Conservation (phyloP, 1,284 basidiomycete species). For the Gymnopus androsaceus region DNA sequence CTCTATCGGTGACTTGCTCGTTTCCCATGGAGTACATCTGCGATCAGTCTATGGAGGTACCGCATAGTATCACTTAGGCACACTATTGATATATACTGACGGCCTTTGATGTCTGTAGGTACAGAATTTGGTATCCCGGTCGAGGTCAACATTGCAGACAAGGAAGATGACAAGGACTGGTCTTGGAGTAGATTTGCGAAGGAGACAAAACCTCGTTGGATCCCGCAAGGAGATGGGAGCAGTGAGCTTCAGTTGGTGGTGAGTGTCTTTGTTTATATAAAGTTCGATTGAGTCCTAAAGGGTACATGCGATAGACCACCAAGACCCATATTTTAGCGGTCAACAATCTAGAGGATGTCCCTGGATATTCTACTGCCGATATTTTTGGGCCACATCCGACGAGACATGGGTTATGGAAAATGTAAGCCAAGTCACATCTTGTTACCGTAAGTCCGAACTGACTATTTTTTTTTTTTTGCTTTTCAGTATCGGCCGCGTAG, state of each 20-base stretch:
- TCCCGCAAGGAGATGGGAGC: slow-evolving; percentile 32
- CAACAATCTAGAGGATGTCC: slow-evolving; percentile 31
- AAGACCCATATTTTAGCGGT: slow-evolving; percentile 29
- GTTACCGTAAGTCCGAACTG: not conserved
- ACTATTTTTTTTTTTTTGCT: not conserved
- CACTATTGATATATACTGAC: slow-evolving; percentile 21
- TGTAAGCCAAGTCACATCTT: slow-evolving; percentile 29
- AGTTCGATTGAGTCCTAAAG: not conserved
- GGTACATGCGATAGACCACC: slow-evolving; percentile 21
- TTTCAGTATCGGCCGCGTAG: slow-evolving; percentile 35
- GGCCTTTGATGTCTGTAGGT: slow-evolving; percentile 20
- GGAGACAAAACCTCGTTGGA: slow-evolving; percentile 26
- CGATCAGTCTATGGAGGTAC: slow-evolving; percentile 34
- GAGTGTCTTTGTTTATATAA: slow-evolving; percentile 6
- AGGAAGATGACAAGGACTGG: slow-evolving; percentile 29
- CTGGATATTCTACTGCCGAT: slow-evolving; percentile 37
- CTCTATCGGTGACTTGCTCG: slow-evolving; percentile 28
- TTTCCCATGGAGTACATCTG: slow-evolving; percentile 28
- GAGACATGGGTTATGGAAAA: slow-evolving; percentile 30
- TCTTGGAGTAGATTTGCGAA: slow-evolving; percentile 28
- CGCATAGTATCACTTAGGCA: too few species aligned
- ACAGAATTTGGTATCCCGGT: slow-evolving; percentile 23
- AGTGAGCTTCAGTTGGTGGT: slow-evolving; percentile 34
- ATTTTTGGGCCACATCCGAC: slow-evolving; percentile 34
- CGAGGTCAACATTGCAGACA: slow-evolving; percentile 16